These are phyloP conservation scores for Canariomyces notabilis DNA, from an alignment of 2,329 filamentous ascomycete genomes.

Conservation along the genomic window DNA sequence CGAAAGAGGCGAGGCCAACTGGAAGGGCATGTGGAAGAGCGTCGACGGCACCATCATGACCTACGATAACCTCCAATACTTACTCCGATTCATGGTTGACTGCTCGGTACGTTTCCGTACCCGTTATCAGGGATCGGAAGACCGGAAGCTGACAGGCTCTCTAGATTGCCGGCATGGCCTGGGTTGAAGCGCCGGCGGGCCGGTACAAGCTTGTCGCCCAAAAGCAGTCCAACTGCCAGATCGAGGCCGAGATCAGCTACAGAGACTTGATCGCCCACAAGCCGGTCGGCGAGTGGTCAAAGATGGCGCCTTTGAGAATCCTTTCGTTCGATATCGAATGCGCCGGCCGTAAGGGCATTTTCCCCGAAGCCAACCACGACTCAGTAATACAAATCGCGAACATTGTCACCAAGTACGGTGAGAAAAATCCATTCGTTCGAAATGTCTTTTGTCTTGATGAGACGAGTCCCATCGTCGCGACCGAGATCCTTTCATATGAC, in stretches of 20 bases:
- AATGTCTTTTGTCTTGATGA: conserved; percentile 95
- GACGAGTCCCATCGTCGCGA: conserved; percentile 90
- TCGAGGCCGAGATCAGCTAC: conserved; percentile 84
- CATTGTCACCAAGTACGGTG: conserved; percentile 88
- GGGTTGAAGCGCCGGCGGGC: conserved; percentile 71
- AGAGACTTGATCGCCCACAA: conserved; percentile 79
- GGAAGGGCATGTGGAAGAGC: conserved; percentile 76
- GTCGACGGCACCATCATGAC: conserved; percentile 70
- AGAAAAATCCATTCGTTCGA: conserved; percentile 88
- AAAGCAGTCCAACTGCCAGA: conserved; percentile 89
- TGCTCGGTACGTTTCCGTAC: conserved; percentile 58
- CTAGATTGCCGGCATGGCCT: conserved; percentile 89
- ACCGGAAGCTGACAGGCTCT: conserved; percentile 5
- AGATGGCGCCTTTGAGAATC: conserved; percentile 90
- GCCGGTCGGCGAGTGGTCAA: conserved; percentile 90
- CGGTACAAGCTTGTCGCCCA: conserved; percentile 20
- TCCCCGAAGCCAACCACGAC: conserved; percentile 86
- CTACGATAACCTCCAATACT: conserved; percentile 93
- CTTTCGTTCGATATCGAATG: conserved; percentile 99
- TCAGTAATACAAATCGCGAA: conserved; percentile 98
- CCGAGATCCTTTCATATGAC: conserved; percentile 79
- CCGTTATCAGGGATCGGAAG: background rate
- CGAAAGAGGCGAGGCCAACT: conserved; percentile 74
- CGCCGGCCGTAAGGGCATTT: conserved; percentile 93
- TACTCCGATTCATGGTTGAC: conserved; percentile 96